Evolutionary conservation across 2,329 filamentous ascomycete species (phyloP), one percentile per base, ranked within the genome.

Genomic region (Fusarium beomiforme): DNA sequence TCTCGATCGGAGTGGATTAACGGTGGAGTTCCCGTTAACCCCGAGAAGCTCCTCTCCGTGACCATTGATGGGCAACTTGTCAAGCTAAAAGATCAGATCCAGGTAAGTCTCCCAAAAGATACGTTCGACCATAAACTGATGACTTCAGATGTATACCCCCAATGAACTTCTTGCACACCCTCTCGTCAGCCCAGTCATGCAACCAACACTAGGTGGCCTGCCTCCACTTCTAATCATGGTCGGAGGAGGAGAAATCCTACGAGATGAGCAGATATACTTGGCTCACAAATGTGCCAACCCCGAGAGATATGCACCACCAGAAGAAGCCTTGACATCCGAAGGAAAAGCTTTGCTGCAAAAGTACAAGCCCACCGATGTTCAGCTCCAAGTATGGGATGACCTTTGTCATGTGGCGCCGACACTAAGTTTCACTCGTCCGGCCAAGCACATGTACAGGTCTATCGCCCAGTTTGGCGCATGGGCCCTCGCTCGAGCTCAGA

Each of bases 371-470:
- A 99, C 96, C 0, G 89, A 97, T 74, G 95, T 98, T 1, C 94
- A 98, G 78, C 86, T 99, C 4, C 96, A 98, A 79, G 91, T 98
- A 3, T 98, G 95, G 95, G 95, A 98, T 63, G 93, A 97, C 75
- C 84, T 98, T 5, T 98, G 96, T 76, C 95, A 98, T 78, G 95
- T 97, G 9, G 91, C 92, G 1, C 93, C 95, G 2, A 98, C 95
- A 0, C 86, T 98, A n/a, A 97, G 93, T 75, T 98, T 97, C 79
- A 98, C 95, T 0, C 88, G 91, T n/a, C 96, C 96, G 1, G 96
- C 95, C 47, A 98, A 98, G 79, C 93, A 92, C 82, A 98, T 98
- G 94, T 98, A 94, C 79, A 89, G 95, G 50, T 93, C 93, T 3
- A 90, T 98, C 56, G 93, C 96, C 1, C 95, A 98, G 74, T 98